phyloP scores from a whole-genome alignment of 257 asterid genomes.

The Solanum lycopersicoides region DNA sequence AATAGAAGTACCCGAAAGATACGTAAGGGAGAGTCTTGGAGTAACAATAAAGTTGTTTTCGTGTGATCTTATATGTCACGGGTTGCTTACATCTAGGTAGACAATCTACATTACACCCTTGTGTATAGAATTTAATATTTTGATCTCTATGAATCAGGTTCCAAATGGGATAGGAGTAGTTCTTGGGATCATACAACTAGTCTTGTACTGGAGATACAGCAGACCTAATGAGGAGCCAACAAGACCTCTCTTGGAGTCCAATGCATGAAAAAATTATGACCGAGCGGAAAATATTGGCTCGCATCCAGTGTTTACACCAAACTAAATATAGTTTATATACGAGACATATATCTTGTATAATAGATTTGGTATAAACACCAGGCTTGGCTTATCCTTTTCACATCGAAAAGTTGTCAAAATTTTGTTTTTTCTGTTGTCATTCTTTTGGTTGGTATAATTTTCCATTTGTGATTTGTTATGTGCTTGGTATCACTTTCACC shows the following conservation, averaged over 20 bases:
- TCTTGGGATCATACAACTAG: background rate
- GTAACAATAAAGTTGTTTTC: background rate
- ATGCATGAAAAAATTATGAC: background rate
- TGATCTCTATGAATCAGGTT: background rate
- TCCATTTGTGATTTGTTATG: background rate
- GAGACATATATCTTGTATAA: background rate
- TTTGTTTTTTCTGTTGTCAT: background rate
- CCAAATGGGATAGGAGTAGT: background rate
- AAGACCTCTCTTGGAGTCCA: background rate
- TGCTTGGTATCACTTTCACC: background rate
- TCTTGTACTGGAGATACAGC: background rate
- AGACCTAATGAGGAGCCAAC: background rate
- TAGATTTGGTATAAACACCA: background rate
- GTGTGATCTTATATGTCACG: background rate
- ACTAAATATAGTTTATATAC: background rate
- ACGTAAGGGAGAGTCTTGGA: background rate
- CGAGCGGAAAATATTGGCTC: background rate
- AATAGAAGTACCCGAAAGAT: background rate
- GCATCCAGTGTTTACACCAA: background rate
- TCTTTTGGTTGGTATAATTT: background rate
- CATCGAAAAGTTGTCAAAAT: background rate
- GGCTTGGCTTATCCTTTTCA: background rate
- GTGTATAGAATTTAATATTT: background rate
- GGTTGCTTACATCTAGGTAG: background rate
- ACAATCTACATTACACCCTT: background rate